Conservation (phyloP, 129 eudicot species). For the Logfia minima region DNA sequence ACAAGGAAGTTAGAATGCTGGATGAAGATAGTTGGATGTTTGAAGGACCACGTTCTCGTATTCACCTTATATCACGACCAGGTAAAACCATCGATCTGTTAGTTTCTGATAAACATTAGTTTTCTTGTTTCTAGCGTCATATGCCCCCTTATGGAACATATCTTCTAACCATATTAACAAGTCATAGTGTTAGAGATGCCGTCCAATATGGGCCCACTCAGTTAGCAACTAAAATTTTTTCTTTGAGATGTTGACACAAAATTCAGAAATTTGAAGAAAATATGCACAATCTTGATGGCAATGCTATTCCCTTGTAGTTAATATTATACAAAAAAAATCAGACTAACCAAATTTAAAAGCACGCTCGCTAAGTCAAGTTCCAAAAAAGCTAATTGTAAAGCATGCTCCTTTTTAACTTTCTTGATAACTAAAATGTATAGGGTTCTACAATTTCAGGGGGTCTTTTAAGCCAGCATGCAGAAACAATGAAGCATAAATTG, state of each 20-base stretch:
- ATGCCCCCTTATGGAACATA: too few relatives aligned
- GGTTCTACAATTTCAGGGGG: conserved; percentile 43
- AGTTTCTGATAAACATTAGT: not conserved
- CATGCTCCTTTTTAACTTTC: not conserved
- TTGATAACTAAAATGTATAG: not conserved
- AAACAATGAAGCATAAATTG: conserved; percentile 41
- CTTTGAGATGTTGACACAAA: not conserved
- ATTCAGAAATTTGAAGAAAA: not conserved
- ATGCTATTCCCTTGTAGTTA: not conserved
- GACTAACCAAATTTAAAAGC: not conserved
- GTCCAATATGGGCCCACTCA: not conserved
- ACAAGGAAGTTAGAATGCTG: conserved; percentile 81
- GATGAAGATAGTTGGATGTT: conserved; percentile 99
- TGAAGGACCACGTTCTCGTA: conserved; percentile 96
- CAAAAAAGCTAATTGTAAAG: not conserved
- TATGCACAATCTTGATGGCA: not conserved
- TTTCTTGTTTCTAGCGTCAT: not conserved
- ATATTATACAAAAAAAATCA: not conserved
- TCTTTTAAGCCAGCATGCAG: conserved; percentile 40
- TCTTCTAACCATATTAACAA: too few relatives aligned
- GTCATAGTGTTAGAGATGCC: not conserved
- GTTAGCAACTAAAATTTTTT: too few relatives aligned
- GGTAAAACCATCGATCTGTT: conserved; percentile 39
- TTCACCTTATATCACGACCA: conserved; percentile 73
- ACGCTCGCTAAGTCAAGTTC: not conserved